Percentiles rank a stretch among this genome's conserved stretches.
These are phyloP conservation scores for Bruguiera gymnorhiza DNA, from an alignment of 345 rosid species.

Conservation along the genomic window DNA sequence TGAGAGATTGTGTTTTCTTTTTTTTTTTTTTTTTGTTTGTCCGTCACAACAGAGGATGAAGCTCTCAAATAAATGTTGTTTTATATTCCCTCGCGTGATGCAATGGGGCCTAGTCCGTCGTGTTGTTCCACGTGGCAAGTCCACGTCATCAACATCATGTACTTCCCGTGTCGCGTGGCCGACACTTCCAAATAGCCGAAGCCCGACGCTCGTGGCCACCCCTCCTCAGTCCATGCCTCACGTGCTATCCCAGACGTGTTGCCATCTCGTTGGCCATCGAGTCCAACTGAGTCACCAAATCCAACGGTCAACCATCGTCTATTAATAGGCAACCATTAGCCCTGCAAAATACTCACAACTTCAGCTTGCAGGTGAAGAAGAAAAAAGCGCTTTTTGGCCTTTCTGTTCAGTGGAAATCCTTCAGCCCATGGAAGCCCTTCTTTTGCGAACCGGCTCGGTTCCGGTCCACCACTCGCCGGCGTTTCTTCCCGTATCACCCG, in stretches of 20 bases:
- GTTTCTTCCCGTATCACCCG: slow-evolving; percentile 30
- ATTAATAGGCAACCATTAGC: not conserved
- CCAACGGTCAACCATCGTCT: slow-evolving; percentile 35
- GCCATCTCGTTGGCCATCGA: slow-evolving; percentile 20
- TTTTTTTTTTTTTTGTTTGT: too few species aligned
- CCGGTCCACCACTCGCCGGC: slow-evolving; percentile 24
- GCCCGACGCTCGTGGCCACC: slow-evolving; percentile 38
- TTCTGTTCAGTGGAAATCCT: not conserved
- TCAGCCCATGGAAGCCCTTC: slow-evolving; percentile 47
- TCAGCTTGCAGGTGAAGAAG: not conserved
- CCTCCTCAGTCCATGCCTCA: slow-evolving; percentile 19
- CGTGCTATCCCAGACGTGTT: slow-evolving; percentile 43
- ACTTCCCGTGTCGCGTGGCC: slow-evolving; percentile 32
- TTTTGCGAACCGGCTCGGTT: slow-evolving; percentile 58
- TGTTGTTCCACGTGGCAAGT: slow-evolving; percentile 29
- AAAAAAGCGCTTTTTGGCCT: not conserved
- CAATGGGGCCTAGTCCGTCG: too few species aligned
- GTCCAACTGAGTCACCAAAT: slow-evolving; percentile 37
- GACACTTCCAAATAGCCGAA: not conserved
- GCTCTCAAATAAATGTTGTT: too few species aligned
- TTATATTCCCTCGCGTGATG: too few species aligned
- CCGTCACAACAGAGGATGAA: too few species aligned
- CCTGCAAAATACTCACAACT: too few species aligned
- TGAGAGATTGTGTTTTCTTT: too few species aligned
- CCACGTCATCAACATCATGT: slow-evolving; percentile 20